These are phyloP conservation scores for Leucoagaricus sp. DNA, from an alignment of 1,284 basidiomycete species.

Conservation along the genomic window DNA sequence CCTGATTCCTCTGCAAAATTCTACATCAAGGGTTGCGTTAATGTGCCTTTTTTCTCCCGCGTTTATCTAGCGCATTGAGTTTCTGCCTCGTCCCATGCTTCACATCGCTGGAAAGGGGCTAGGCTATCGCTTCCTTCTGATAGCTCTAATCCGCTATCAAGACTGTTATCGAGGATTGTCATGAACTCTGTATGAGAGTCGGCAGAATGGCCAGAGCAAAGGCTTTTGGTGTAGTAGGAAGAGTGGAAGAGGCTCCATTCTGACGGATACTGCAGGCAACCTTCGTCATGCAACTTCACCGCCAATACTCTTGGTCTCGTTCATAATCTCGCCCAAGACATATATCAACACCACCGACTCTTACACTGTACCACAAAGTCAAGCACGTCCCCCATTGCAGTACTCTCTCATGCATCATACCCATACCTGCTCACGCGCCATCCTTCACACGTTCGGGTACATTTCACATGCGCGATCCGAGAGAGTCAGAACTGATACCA, in stretches of 20 bases:
- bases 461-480: constrained; percentile 80
- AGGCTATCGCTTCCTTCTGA: constrained; percentile 53
- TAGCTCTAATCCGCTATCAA: constrained; percentile 32
- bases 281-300: constrained; percentile 14
- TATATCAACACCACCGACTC: constrained; percentile 15
- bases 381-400: constrained; percentile 41
- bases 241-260: constrained; percentile 10
- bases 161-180: constrained; percentile 31
- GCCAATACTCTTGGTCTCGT: constrained; percentile 13
- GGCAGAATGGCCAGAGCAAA: constrained; percentile 40
- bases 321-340: constrained; percentile 19
- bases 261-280: not conserved
- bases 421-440: constrained; percentile 73
- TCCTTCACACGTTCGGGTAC: constrained; percentile 56
- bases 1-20: constrained; percentile 39
- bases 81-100: constrained; percentile 53
- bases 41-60: constrained; percentile 32
- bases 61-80: constrained; percentile 42
- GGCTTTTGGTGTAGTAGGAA: constrained; percentile 54
- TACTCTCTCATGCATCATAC: constrained; percentile 69
- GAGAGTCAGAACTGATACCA: constrained; percentile 57
- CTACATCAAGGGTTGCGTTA: constrained; percentile 44
- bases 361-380: not conserved
- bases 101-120: constrained; percentile 64
- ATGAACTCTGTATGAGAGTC: constrained; percentile 24